Base-by-base conservation (phyloP, 2,329 filamentous ascomycete species). In the Penicillium sp. region DNA sequence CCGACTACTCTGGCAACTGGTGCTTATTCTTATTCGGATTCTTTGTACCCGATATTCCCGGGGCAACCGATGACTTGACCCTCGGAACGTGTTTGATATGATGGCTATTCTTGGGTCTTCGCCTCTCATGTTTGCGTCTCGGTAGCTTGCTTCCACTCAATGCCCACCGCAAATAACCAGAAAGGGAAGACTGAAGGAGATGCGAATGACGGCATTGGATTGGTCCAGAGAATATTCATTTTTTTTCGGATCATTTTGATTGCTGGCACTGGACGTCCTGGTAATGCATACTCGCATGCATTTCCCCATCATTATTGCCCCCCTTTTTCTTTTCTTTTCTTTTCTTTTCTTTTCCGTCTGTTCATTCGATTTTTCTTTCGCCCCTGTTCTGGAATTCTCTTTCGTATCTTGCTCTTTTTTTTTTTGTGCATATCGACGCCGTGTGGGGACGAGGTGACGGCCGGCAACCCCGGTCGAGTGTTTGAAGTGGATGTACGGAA, bases 61-160 rank as follows among this genome's bases (percentile, higher is more conserved):
- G 60, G 59, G 56, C 56, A 62, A 42, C 59, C 54, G 64, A 58
- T 65, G 49, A 58, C 50, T 57, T 61, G n/a, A 60, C 60, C 62
- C 52, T 67, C 63, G 64, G 69, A 71, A 67, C 68, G 65, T 57
- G 62, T 37, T 58, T 65, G 59, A 69, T 59, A 60, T 62, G 65
- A 66, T 67, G 70, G 70, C 69, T 70, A 71, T 71, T 65, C 36
- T 61, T 66, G 66, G 55, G 63, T 71, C 64, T 67, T 63, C 33
- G 51, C 52, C 57, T 62, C 62, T 62, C 61, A 40, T 54, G 42
- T 54, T 57, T 55, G 56, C 58, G 61, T 58, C 60, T 60, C 56
- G 48, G 37, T 48, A 36, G 44, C 51, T 56, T 36, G 34, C 46
- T 43, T 58, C 56, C 29, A 56, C 37, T 51, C 39, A 55, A 53